Conservation (phyloP, 768 basidiomycete species). For the Lactifluus volemus region DNA sequence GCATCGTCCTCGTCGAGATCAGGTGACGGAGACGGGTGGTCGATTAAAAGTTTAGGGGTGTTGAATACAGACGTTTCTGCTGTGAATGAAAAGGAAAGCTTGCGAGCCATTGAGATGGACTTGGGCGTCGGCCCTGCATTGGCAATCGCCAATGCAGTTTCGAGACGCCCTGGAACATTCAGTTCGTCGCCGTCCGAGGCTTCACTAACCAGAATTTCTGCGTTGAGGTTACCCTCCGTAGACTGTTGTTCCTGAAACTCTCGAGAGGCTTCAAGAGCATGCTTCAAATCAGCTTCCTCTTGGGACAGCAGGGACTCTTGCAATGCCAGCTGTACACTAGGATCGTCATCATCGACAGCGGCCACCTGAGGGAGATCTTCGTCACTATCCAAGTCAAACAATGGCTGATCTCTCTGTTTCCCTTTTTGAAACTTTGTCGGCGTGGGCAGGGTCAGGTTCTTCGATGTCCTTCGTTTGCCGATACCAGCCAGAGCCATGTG, state of each 20-base stretch:
- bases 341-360: conserved; percentile 42
- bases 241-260: neutral
- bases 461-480: conserved; percentile 38
- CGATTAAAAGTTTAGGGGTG: conserved; percentile 28
- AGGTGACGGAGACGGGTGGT: neutral
- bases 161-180: conserved; percentile 47
- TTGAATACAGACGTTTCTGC: conserved; percentile 30
- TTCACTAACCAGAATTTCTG: neutral
- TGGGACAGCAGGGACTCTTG: conserved; percentile 47
- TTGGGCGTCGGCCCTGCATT: conserved; percentile 39
- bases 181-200: conserved; percentile 37
- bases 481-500: conserved; percentile 56
- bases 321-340: conserved; percentile 49
- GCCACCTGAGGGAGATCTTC: conserved; percentile 28
- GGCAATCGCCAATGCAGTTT: conserved; percentile 59
- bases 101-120: conserved; percentile 11
- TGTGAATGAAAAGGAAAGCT: conserved; percentile 1
- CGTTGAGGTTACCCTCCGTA: conserved; percentile 9
- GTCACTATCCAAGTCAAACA: conserved; percentile 49
- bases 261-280: conserved; percentile 27
- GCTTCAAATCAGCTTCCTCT: conserved; percentile 25
- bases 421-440: conserved; percentile 28
- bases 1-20: neutral
- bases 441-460: conserved; percentile 26
- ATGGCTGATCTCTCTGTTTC: conserved; percentile 32